phyloP scores from a whole-genome alignment of 768 basidiomycete species.

The Suillus sp. region DNA sequence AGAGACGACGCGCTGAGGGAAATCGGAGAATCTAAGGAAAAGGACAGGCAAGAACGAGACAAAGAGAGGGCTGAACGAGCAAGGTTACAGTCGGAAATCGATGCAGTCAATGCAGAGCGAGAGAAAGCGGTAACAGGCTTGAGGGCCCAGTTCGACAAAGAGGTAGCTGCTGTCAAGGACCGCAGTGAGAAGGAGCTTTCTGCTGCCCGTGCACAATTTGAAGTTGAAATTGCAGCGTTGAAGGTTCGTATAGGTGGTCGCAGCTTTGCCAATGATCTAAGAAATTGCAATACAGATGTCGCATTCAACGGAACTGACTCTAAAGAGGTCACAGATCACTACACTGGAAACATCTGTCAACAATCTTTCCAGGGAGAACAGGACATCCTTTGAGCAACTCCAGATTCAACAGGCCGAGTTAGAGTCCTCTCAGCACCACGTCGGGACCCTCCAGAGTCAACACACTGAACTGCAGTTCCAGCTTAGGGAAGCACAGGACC shows the following conservation, averaged over 20 bases:
- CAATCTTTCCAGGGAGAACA: conserved; percentile 73
- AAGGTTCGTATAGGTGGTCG: conserved; percentile 55
- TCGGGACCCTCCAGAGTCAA: conserved; percentile 75
- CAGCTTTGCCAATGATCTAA: conserved; percentile 9
- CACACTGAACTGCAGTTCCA: conserved; percentile 87
- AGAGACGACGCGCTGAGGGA: conserved; percentile 78
- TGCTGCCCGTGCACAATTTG: conserved; percentile 67
- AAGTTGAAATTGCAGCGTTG: conserved; percentile 69
- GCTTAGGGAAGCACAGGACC: conserved; percentile 77
- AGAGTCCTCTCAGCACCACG: conserved; percentile 77
- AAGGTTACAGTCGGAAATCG: conserved; percentile 64
- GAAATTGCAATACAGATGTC: conserved; percentile 48
- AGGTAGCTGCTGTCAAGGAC: conserved; percentile 60
- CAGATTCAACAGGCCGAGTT: conserved; percentile 89
- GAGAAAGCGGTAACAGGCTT: conserved; percentile 64
- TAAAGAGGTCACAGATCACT: conserved; percentile 61
- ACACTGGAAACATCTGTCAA: conserved; percentile 73
- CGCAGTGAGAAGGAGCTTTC: conserved; percentile 74
- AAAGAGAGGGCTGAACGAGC: conserved; percentile 48
- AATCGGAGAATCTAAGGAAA: conserved; percentile 49
- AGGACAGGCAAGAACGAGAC: conserved; percentile 51
- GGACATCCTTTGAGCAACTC: conserved; percentile 79
- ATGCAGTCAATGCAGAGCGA: conserved; percentile 58
- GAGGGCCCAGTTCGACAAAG: conserved; percentile 71
- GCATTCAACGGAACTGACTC: conserved; percentile 66